A percentile compares a stretch with the other conserved stretches of the same genome.
Evolutionary conservation across 2,329 filamentous ascomycete genomes (phyloP).

Genomic region (Xylaria sp.): DNA sequence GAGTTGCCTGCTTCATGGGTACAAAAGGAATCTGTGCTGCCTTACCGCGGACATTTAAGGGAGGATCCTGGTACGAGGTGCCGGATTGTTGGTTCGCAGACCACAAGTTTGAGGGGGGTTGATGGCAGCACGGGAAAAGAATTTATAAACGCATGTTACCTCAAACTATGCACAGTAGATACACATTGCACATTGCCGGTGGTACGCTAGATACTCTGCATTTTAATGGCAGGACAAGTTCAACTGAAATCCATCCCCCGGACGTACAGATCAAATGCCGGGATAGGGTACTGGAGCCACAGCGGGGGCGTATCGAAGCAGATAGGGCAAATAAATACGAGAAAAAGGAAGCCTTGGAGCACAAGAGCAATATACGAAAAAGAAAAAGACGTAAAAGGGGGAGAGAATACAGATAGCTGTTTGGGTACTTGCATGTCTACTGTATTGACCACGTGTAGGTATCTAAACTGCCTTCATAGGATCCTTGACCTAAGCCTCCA

Average conservation of each 20-base stretch:
- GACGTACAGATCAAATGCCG: slow-evolving; percentile 5
- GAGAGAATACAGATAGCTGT: not conserved
- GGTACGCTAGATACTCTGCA: slow-evolving; percentile 1
- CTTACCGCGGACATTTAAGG: slow-evolving; percentile 31
- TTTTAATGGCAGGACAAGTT: not conserved
- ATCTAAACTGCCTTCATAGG: not conserved
- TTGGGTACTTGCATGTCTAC: not conserved
- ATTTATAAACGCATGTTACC: slow-evolving; percentile 10
- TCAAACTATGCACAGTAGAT: not conserved
- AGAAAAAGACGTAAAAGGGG: not conserved
- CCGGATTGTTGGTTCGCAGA: slow-evolving; percentile 32
- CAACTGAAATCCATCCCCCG: not conserved
- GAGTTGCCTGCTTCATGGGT: slow-evolving; percentile 14
- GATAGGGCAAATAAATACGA: not conserved
- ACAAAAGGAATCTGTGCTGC: slow-evolving; percentile 24
- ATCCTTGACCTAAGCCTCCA: not conserved
- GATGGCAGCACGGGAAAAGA: not conserved
- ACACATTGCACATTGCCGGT: not conserved
- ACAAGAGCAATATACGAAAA: not conserved
- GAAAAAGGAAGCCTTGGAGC: not conserved
- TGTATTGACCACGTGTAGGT: not conserved
- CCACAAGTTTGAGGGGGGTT: slow-evolving; percentile 17
- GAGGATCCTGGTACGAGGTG: slow-evolving; percentile 33
- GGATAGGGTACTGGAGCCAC: not conserved
- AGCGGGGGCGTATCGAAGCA: not conserved